These are phyloP conservation scores for Aspergillus sp. DNA, from an alignment of 2,329 filamentous ascomycete species.

Conservation along the genomic window DNA sequence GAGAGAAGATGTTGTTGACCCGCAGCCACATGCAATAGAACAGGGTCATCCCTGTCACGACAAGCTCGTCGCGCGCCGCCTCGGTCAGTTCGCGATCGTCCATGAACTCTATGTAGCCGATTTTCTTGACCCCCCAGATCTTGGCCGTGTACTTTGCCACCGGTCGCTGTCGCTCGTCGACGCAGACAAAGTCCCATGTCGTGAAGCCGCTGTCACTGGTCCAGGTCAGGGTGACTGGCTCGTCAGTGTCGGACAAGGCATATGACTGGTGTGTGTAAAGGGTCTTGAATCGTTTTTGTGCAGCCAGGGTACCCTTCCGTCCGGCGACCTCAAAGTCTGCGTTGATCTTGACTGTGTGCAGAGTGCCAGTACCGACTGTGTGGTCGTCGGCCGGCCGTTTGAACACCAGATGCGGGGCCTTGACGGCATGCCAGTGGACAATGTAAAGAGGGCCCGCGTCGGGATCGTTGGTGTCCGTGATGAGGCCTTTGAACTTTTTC, in stretches of 20 bases:
- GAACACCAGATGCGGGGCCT: constrained; percentile 21
- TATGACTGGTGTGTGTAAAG: constrained; percentile 29
- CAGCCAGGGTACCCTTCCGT: constrained; percentile 22
- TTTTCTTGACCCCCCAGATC: constrained; percentile 25
- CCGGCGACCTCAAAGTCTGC: constrained; percentile 28
- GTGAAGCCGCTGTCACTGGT: constrained; percentile 25
- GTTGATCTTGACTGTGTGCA: constrained; percentile 27
- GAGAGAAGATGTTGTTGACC: constrained; percentile 21
- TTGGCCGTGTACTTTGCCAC: constrained; percentile 28
- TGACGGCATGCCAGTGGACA: constrained; percentile 18
- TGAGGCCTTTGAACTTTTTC: constrained; percentile 23
- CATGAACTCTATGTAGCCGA: constrained; percentile 30
- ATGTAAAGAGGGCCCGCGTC: constrained; percentile 21
- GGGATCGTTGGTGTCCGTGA: constrained; percentile 20
- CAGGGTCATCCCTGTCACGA: constrained; percentile 30
- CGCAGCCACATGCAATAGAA: constrained; percentile 28
- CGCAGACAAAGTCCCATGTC: constrained; percentile 33
- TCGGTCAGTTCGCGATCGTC: constrained; percentile 14
- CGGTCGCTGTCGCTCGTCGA: constrained; percentile 28
- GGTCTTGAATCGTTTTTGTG: constrained; percentile 28
- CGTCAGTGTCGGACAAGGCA: constrained; percentile 20
- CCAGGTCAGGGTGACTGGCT: constrained; percentile 29
- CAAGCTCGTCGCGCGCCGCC: constrained; percentile 28
- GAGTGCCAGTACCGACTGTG: constrained; percentile 21
- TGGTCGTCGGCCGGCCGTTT: constrained; percentile 3